These are phyloP conservation scores for Claviceps sorghi DNA, from an alignment of 2,329 filamentous ascomycete species.

Conservation along the genomic window DNA sequence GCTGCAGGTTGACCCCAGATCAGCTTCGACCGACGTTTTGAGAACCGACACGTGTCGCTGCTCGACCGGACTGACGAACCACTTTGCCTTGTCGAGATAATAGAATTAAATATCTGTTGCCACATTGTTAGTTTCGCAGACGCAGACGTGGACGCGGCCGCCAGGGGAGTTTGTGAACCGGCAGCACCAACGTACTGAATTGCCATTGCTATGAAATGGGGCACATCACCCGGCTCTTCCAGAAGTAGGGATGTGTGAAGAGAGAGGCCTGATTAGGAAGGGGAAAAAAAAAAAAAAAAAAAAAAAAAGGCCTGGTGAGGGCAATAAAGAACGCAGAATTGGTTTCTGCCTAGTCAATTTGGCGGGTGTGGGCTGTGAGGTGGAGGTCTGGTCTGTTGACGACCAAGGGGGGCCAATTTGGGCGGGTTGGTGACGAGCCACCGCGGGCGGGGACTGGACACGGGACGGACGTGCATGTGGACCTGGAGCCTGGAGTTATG, in stretches of 20 bases:
- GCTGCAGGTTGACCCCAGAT: constrained; percentile 36
- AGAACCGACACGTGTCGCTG: not conserved
- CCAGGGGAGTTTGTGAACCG: not conserved
- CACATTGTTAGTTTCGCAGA: constrained; percentile 10
- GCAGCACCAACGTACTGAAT: constrained; percentile 24
- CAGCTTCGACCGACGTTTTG: constrained; percentile 1
- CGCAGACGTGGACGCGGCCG: not conserved
- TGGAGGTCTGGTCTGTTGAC: not conserved
- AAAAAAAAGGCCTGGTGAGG: not conserved
- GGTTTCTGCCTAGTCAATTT: not conserved
- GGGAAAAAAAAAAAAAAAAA: not conserved
- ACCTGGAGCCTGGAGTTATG: not conserved
- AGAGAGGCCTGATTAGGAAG: not conserved
- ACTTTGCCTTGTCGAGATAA: constrained; percentile 98
- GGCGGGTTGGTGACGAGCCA: not conserved
- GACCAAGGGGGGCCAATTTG: not conserved
- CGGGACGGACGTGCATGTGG: too few relatives aligned
- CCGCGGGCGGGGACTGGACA: too few relatives aligned
- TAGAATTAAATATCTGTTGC: constrained; percentile 78
- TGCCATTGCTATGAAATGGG: constrained; percentile 22
- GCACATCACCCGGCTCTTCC: constrained; percentile 9
- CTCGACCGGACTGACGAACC: constrained; percentile 43
- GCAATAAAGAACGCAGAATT: not conserved
- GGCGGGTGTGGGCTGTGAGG: constrained; percentile 1
- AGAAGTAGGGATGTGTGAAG: constrained; percentile 4